phyloP scores from a whole-genome alignment of 2,329 filamentous ascomycete genomes.

The Hypoxylon sp. region DNA sequence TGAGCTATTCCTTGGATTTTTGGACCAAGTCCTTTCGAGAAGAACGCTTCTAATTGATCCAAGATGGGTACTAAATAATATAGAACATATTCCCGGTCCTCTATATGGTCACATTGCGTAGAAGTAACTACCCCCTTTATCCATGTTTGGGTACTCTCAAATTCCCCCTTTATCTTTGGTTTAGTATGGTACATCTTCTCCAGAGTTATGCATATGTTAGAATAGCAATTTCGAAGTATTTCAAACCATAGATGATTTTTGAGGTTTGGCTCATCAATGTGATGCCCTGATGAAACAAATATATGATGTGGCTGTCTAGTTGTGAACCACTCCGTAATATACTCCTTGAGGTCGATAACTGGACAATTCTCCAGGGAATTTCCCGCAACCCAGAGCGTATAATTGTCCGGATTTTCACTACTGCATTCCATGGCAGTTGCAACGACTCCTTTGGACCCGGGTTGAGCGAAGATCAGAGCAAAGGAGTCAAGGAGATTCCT shows the following conservation, averaged over 20 bases:
- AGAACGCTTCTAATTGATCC: not conserved
- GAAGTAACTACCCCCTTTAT: not conserved
- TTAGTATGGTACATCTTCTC: not conserved
- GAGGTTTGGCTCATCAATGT: not conserved
- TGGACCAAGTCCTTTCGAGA: not conserved
- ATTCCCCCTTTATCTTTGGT: not conserved
- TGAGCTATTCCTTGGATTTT: not conserved
- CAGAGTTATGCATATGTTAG: constrained; percentile 1
- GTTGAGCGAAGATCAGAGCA: constrained; percentile 30
- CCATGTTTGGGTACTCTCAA: not conserved
- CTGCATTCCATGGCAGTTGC: constrained; percentile 23
- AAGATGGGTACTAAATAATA: no score
- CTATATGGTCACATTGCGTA: not conserved
- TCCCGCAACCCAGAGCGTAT: constrained; percentile 15
- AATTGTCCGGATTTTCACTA: not conserved
- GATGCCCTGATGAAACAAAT: no score
- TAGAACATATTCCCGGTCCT: no score
- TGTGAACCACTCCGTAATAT: constrained; percentile 17
- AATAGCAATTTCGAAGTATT: constrained; percentile 9
- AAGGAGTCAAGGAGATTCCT: constrained; percentile 39
- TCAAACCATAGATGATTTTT: not conserved
- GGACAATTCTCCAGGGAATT: not conserved
- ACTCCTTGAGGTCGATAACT: not conserved
- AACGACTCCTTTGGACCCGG: not conserved
- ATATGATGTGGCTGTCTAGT: not conserved